phyloP scores from a whole-genome alignment of 495 filamentous ascomycete species.

The Apiosordaria backusii region DNA sequence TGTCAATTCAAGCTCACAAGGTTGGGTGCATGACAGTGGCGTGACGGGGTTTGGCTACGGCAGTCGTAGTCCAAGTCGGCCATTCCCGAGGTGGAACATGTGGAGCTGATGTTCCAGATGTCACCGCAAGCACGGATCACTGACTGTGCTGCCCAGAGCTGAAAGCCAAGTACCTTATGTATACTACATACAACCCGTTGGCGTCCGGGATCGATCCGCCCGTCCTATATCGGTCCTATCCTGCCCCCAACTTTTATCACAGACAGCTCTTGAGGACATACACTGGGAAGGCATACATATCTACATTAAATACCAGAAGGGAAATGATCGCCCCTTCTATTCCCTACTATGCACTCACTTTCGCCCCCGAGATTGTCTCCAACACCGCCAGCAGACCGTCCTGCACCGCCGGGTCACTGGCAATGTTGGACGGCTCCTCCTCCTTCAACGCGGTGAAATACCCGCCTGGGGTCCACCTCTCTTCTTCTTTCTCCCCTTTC shows the following conservation, averaged over 20 bases:
- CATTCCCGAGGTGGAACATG: slow-evolving; percentile 1
- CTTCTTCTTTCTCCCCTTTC: slow-evolving; percentile 1
- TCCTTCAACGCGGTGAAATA: not conserved
- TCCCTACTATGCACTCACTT: not conserved
- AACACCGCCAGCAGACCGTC: slow-evolving; percentile 24
- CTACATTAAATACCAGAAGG: not conserved
- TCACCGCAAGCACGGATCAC: not conserved
- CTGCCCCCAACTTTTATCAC: no score
- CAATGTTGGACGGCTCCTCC: not conserved
- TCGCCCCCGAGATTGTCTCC: slow-evolving; percentile 18
- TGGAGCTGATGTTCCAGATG: not conserved
- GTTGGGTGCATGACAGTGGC: not conserved
- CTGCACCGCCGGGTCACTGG: slow-evolving; percentile 26
- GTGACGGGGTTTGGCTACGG: not conserved
- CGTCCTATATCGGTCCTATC: not conserved
- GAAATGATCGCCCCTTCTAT: not conserved
- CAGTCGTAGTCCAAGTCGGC: not conserved
- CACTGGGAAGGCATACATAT: no score
- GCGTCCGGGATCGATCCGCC: not conserved
- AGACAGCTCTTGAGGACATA: no score
- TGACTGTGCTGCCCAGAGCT: not conserved
- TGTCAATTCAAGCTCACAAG: not conserved
- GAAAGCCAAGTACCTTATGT: no score
- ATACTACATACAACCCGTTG: no score
- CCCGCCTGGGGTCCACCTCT: not conserved